A percentile compares a stretch with the other conserved stretches of the same genome.
These are phyloP conservation scores for Tremella yokohamensis DNA, from an alignment of 768 basidiomycete genomes.

Conservation along the genomic window DNA sequence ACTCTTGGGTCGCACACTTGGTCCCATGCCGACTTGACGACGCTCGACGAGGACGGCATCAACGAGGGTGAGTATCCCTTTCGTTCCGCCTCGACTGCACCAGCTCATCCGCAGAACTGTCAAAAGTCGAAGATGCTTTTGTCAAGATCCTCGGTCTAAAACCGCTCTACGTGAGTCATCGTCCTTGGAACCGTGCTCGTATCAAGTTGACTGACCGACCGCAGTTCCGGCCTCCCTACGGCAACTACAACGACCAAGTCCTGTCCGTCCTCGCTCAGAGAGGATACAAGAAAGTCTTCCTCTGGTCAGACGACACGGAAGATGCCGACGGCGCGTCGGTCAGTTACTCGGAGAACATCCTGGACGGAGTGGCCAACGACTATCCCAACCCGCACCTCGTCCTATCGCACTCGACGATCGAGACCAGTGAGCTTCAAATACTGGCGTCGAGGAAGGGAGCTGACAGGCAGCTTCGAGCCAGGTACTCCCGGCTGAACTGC, in stretches of 20 bases:
- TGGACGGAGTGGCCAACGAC: slow-evolving; percentile 25
- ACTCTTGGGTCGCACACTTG: slow-evolving; percentile 50
- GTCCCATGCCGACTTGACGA: slow-evolving; percentile 46
- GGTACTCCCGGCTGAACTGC: slow-evolving; percentile 40
- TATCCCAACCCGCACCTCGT: slow-evolving; percentile 36
- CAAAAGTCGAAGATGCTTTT: slow-evolving; percentile 44
- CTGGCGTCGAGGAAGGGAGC: neutral
- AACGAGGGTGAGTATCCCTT: slow-evolving; percentile 29
- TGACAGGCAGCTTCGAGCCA: slow-evolving; percentile 24
- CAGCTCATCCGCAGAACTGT: slow-evolving; percentile 31
- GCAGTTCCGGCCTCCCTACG: slow-evolving; percentile 48
- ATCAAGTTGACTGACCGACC: neutral
- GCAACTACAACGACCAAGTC: slow-evolving; percentile 45
- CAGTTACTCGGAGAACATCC: slow-evolving; percentile 26
- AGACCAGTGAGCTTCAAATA: slow-evolving; percentile 23
- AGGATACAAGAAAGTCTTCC: slow-evolving; percentile 47
- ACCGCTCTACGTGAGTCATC: slow-evolving; percentile 30
- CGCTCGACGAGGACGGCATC: slow-evolving; percentile 29
- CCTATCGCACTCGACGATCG: slow-evolving; percentile 35
- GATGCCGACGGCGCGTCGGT: slow-evolving; percentile 36
- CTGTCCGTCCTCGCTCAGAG: slow-evolving; percentile 39
- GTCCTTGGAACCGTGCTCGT: neutral
- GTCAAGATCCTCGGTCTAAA: slow-evolving; percentile 48
- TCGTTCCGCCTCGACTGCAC: neutral
- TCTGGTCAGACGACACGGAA: slow-evolving; percentile 48